Evolutionary conservation across 495 filamentous ascomycete species (phyloP).

Genomic region (Talaromyces trachyspermus): DNA sequence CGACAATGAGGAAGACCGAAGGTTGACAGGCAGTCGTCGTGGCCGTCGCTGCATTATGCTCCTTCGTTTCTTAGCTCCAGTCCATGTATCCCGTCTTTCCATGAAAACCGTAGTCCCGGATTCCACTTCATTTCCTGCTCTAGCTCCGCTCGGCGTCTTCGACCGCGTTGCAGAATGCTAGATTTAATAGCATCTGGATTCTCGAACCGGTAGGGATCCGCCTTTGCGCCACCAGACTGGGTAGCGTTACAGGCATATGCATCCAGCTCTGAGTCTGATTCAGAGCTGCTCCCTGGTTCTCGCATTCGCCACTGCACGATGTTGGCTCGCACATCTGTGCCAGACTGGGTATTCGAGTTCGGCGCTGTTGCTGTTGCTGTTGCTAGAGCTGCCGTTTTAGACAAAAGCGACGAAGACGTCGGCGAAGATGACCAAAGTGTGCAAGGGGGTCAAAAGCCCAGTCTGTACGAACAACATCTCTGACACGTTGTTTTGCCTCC

Average conservation of each 20-base stretch:
- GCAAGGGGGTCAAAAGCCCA: constrained; percentile 29
- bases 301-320: constrained; percentile 34
- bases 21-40: background rate
- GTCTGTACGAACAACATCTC: constrained; percentile 36
- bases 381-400: background rate
- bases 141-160: constrained; percentile 49
- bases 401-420: constrained; percentile 12
- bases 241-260: background rate
- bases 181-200: constrained; percentile 52
- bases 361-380: background rate
- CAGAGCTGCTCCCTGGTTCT: constrained; percentile 36
- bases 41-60: background rate
- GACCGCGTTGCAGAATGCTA: constrained; percentile 43
- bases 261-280: constrained; percentile 31
- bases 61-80: constrained; percentile 51
- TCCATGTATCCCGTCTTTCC: constrained; percentile 76
- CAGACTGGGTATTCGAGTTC: background rate
- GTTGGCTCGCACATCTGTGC: background rate
- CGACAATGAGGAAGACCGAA: no score
- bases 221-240: background rate
- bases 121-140: constrained; percentile 82
- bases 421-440: constrained; percentile 8
- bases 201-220: constrained; percentile 55
- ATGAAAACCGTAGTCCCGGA: constrained; percentile 66
- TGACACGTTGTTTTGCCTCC: constrained; percentile 34